phyloP scores from a whole-genome alignment of 2,329 filamentous ascomycete species.

The Scytalidium sp. region DNA sequence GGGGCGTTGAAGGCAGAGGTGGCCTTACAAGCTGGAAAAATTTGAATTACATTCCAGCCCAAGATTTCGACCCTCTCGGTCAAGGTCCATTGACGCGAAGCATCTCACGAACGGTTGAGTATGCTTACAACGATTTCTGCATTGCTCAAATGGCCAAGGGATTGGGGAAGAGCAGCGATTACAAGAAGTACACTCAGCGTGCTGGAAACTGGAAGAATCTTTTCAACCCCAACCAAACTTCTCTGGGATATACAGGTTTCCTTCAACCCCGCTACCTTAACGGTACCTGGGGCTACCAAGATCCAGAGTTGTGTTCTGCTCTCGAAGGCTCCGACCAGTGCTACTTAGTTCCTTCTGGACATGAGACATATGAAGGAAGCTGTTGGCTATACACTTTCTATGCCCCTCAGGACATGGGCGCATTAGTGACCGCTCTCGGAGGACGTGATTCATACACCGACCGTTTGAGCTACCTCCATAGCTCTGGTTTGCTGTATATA shows the following conservation, averaged over 20 bases:
- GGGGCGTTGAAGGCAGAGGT: conserved; percentile 67
- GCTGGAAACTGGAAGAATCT: conserved; percentile 60
- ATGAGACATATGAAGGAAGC: conserved; percentile 68
- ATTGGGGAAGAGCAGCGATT: conserved; percentile 49
- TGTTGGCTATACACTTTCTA: conserved; percentile 70
- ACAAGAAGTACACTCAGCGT: conserved; percentile 48
- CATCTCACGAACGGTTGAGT: conserved; percentile 71
- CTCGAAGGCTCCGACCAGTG: conserved; percentile 39
- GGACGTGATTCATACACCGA: conserved; percentile 53
- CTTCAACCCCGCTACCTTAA: conserved; percentile 67
- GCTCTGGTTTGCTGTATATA: conserved; percentile 55
- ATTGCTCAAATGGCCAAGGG: conserved; percentile 58
- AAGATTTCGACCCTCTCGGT: conserved; percentile 64
- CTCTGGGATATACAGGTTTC: conserved; percentile 65
- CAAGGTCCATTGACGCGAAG: conserved; percentile 67
- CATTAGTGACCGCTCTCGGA: conserved; percentile 55
- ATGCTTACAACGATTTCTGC: conserved; percentile 73
- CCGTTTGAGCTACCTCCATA: conserved; percentile 61
- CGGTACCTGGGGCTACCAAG: conserved; percentile 64
- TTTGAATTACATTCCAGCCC: conserved; percentile 65
- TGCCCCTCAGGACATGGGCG: conserved; percentile 50
- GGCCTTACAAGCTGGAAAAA: conserved; percentile 69
- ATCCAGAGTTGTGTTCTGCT: conserved; percentile 61
- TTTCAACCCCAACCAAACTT: conserved; percentile 54
- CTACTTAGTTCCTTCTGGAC: conserved; percentile 39